Percentiles rank a stretch among this genome's conserved stretches.
Conservation (phyloP, 495 filamentous ascomycete genomes). For the Xylaria telfairii region DNA sequence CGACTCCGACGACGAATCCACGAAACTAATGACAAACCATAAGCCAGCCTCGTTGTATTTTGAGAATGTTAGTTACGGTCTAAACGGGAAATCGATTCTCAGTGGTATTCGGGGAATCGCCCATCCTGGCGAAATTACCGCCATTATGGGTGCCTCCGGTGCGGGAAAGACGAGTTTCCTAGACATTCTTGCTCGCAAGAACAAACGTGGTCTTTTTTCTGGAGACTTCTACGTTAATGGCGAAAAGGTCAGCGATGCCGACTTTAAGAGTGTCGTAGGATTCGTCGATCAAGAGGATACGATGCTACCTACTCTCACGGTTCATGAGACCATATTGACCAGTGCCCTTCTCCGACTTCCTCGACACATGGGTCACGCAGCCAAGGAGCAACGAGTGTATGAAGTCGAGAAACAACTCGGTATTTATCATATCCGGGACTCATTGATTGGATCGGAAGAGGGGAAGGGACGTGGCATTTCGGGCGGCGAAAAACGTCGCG, state of each 20-base stretch:
- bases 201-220: conserved; percentile 80
- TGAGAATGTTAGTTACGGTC: conserved; percentile 81
- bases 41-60: conserved; percentile 89
- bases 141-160: conserved; percentile 98
- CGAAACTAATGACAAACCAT: conserved; percentile 86
- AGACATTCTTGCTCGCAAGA: conserved; percentile 96
- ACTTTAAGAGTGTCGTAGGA: conserved; percentile 89
- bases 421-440: conserved; percentile 89
- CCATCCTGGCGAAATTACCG: conserved; percentile 87
- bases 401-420: conserved; percentile 96
- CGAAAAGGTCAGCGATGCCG: conserved; percentile 81
- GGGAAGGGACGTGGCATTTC: conserved; percentile 93
- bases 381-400: conserved; percentile 86
- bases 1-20: conserved; percentile 87
- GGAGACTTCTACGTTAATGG: conserved; percentile 95
- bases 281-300: conserved; percentile 99
- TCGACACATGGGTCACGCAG: conserved; percentile 80
- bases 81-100: conserved; percentile 89
- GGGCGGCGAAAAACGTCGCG: conserved; percentile 93
- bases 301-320: conserved; percentile 94
- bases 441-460: conserved; percentile 97
- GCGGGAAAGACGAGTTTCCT: conserved; percentile 98
- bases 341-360: conserved; percentile 91
- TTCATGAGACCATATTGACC: conserved; percentile 96
- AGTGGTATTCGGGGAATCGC: conserved; percentile 81